phyloP scores from a whole-genome alignment of 2,329 filamentous ascomycete genomes.

The Aquanectria penicillioides region DNA sequence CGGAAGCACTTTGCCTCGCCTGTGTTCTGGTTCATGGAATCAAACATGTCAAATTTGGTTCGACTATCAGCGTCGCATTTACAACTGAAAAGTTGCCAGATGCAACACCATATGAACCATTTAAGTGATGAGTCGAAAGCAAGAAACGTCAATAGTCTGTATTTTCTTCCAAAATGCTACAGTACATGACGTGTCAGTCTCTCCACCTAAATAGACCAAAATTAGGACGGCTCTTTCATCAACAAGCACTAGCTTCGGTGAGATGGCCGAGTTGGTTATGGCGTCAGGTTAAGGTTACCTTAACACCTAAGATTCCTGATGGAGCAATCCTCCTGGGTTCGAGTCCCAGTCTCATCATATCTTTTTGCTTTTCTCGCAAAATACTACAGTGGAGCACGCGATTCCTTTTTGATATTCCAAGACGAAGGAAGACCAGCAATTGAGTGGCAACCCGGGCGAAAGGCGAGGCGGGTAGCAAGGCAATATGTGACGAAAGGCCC shows the following conservation, averaged over 20 bases:
- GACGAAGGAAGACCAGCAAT: background rate
- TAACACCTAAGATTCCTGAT: conserved; percentile 39
- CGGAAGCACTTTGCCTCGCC: too few species aligned
- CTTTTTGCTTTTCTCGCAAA: conserved; percentile 23
- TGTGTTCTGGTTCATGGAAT: too few species aligned
- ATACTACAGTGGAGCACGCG: background rate
- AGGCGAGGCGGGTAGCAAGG: too few species aligned
- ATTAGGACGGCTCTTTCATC: background rate
- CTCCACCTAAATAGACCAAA: background rate
- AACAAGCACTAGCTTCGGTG: conserved; percentile 25
- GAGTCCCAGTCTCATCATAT: conserved; percentile 42
- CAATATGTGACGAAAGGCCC: too few species aligned
- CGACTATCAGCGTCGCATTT: too few species aligned
- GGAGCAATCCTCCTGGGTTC: conserved; percentile 45
- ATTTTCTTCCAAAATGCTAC: too few species aligned
- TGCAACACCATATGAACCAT: too few species aligned
- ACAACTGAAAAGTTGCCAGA: too few species aligned
- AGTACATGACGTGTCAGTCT: background rate
- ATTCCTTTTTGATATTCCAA: background rate
- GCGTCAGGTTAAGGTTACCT: conserved; percentile 43
- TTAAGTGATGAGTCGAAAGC: too few species aligned
- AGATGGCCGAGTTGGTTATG: conserved; percentile 45
- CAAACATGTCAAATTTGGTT: too few species aligned
- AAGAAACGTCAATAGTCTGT: too few species aligned
- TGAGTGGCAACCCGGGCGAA: too few species aligned